Base-by-base conservation (phyloP, 441 rosid species). In the Adansonia madagascariensis region DNA sequence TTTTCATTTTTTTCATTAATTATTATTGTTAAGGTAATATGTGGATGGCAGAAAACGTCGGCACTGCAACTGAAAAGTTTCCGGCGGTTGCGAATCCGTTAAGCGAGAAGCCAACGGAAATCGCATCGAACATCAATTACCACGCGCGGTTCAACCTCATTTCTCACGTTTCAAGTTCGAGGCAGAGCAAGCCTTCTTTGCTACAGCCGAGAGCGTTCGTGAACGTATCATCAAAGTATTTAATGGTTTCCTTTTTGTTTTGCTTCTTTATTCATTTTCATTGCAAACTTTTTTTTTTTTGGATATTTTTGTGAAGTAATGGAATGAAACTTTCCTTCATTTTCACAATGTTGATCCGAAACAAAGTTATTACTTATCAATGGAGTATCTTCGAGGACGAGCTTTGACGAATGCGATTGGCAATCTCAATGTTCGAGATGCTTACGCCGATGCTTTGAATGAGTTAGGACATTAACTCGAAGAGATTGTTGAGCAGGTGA, bases 371-470 rank as follows among this genome's bases (percentile, higher is more conserved):
- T 96, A 96, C 87, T 82, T 96, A 75, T 96, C 99, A 43, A 96
- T 96, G 99, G 98, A 96, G 76, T 96, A 86, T 85, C 99, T 94
- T 79, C 99, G 92, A 92, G 99, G 99, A 70, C 91, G 99, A 67
- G 93, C 98, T 80, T 84, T 96, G 88, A 92, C 90, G 0, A 94
- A 94, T 82, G 97, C 98, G 0, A 89, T 96, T 75, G 99, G 99
- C 47, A 96, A 89, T 76, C 85, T 96, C 60, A 84, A 84, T 66
- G 80, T 94, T 84, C 86, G 85, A 79, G 86, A 89, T 85, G 93
- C 97, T 10, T 92, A 94, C 81, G 94, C 92, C 71, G 91, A 87
- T 75, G 99, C 98, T 73, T 79, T 96, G 15, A 91, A 87, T 56
- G 84, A 83, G 80, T 81, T 94, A 59, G 99, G 99, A 62, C 92